These are phyloP conservation scores for Penicillium herquei DNA, from an alignment of 495 filamentous ascomycete species.

Conservation along the genomic window DNA sequence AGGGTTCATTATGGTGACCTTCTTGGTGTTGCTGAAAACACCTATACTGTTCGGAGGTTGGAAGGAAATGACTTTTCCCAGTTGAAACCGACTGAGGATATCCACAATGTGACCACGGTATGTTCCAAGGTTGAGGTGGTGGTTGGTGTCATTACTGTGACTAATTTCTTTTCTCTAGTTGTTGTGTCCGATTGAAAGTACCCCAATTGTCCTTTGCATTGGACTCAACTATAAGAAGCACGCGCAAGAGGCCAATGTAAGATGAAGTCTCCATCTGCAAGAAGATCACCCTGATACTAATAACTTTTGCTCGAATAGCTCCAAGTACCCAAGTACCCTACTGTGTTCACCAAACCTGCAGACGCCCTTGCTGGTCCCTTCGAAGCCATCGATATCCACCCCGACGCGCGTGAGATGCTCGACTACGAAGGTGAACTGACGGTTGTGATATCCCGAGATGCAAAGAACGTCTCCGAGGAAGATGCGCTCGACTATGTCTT, in stretches of 20 bases:
- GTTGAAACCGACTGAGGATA: slow-evolving; percentile 4
- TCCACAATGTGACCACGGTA: neutral
- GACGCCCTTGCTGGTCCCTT: slow-evolving; percentile 64
- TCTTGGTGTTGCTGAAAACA: slow-evolving; percentile 2
- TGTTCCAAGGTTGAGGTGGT: neutral
- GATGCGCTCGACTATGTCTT: slow-evolving; percentile 66
- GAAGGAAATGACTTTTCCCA: slow-evolving; percentile 9
- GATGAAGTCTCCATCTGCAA: neutral
- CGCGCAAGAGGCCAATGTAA: slow-evolving; percentile 66
- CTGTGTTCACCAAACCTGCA: slow-evolving; percentile 71
- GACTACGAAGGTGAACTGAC: slow-evolving; percentile 79
- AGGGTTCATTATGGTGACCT: slow-evolving; percentile 18
- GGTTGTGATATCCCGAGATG: slow-evolving; percentile 60
- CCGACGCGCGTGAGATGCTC: slow-evolving; percentile 36
- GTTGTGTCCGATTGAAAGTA: slow-evolving; percentile 15
- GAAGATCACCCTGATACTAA: too few species aligned
- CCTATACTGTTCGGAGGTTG: slow-evolving; percentile 7
- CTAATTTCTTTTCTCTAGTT: neutral
- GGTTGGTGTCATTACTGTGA: too few species aligned
- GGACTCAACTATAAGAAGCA: slow-evolving; percentile 73
- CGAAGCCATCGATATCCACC: slow-evolving; percentile 53
- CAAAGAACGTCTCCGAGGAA: slow-evolving; percentile 56
- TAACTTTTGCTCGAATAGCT: slow-evolving; percentile 9
- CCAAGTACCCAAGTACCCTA: slow-evolving; percentile 61
- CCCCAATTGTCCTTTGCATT: slow-evolving; percentile 54